These are phyloP conservation scores for Aspergillus sp. DNA, from an alignment of 2,329 filamentous ascomycete genomes.

Conservation along the genomic window DNA sequence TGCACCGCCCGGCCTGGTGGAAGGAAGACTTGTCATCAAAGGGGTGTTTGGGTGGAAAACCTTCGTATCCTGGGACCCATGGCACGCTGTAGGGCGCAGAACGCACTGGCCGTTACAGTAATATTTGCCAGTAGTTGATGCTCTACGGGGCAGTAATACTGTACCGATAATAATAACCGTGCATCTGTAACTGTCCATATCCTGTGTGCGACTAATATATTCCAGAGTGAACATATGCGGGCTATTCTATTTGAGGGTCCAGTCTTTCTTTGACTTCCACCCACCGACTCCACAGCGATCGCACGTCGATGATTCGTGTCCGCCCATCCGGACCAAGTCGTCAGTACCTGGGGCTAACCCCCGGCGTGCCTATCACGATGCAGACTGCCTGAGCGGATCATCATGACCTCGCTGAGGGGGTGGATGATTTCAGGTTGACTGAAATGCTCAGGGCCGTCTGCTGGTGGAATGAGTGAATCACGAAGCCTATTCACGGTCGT, in stretches of 20 bases:
- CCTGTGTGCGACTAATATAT: neutral
- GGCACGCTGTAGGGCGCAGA: neutral
- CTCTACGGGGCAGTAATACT: too few species aligned
- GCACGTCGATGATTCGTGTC: slow-evolving; percentile 24
- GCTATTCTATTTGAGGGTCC: slow-evolving; percentile 10
- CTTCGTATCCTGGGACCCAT: neutral
- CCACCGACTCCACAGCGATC: slow-evolving; percentile 16
- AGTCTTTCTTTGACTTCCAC: slow-evolving; percentile 11
- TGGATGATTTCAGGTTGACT: slow-evolving; percentile 5
- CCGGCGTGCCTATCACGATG: slow-evolving; percentile 16
- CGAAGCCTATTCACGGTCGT: too few species aligned
- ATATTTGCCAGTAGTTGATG: too few species aligned
- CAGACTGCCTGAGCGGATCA: slow-evolving; percentile 3
- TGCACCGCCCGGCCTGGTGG: too few species aligned
- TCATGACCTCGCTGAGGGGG: slow-evolving; percentile 7
- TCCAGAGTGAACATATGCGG: neutral
- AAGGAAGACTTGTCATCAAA: neutral
- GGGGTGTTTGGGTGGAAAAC: neutral
- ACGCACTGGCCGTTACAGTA: neutral
- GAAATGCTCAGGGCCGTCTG: too few species aligned
- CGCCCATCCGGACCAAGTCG: slow-evolving; percentile 22
- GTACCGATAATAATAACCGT: too few species aligned
- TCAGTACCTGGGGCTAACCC: slow-evolving; percentile 24
- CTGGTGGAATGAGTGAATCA: too few species aligned
- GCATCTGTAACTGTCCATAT: neutral